These are phyloP conservation scores for Diutina pseudorugosa DNA, from an alignment of 1,139 yeast species.

Conservation along the genomic window DNA sequence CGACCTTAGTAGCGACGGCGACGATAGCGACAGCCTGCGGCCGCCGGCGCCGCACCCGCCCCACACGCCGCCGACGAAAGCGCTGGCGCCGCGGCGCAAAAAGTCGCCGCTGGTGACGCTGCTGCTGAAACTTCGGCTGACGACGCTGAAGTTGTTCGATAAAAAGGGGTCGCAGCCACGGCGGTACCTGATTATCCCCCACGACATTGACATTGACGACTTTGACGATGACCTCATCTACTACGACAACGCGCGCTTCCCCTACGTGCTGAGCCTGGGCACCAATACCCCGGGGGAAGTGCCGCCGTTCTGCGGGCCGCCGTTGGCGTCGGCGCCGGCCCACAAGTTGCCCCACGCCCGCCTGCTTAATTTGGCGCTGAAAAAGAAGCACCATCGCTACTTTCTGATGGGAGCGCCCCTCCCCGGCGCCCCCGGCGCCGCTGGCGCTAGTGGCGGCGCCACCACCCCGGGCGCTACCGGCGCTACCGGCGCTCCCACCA, in stretches of 20 bases:
- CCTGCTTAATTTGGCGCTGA: slow-evolving; percentile 21
- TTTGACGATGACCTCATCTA: slow-evolving; percentile 45
- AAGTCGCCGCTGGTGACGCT: slow-evolving; percentile 8
- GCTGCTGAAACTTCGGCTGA: slow-evolving; percentile 40
- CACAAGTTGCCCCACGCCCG: slow-evolving; percentile 31
- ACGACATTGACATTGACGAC: slow-evolving; percentile 55
- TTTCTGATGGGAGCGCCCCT: not conserved
- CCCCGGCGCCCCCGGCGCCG: not conserved
- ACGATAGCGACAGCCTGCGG: not conserved
- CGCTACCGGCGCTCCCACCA: too few species aligned
- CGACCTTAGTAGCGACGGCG: not conserved
- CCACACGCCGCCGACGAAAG: not conserved
- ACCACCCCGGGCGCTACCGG: not conserved
- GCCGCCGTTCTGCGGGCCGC: slow-evolving; percentile 15
- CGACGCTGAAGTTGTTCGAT: slow-evolving; percentile 62
- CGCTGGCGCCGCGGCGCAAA: not conserved
- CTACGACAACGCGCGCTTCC: slow-evolving; percentile 30
- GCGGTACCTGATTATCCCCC: slow-evolving; percentile 61
- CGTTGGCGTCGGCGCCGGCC: slow-evolving; percentile 16
- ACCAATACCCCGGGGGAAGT: not conserved
- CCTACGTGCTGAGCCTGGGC: slow-evolving; percentile 15
- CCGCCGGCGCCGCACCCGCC: not conserved
- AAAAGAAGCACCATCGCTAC: not conserved
- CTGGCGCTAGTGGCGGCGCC: not conserved
- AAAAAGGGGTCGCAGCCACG: slow-evolving; percentile 61